These are phyloP conservation scores for Sphagnurus paluster DNA, from an alignment of 1,284 basidiomycete species.

Conservation along the genomic window DNA sequence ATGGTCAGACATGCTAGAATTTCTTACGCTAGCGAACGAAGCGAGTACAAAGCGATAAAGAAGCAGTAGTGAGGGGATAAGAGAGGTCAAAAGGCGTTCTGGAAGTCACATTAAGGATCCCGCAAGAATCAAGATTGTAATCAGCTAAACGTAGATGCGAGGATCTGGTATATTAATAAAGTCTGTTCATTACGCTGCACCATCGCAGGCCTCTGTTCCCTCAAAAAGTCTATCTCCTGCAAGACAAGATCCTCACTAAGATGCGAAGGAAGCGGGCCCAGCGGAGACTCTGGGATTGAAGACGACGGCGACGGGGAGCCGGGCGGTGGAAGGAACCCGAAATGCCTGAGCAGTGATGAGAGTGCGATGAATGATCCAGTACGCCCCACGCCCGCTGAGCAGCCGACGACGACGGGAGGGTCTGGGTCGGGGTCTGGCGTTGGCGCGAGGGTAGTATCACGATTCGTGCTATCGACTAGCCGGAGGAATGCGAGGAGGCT, in stretches of 20 bases:
- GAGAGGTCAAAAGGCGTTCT: too few species aligned
- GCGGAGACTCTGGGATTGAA: constrained; percentile 44
- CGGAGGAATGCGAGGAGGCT: constrained; percentile 61
- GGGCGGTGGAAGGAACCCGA: constrained; percentile 48
- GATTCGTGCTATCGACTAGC: constrained; percentile 63
- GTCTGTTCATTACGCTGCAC: constrained; percentile 74
- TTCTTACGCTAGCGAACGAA: too few species aligned
- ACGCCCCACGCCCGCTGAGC: constrained; percentile 88
- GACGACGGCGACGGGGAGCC: constrained; percentile 27
- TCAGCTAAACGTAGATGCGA: constrained; percentile 41
- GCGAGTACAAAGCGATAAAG: too few species aligned
- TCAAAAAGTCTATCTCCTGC: constrained; percentile 71
- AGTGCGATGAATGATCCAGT: constrained; percentile 88
- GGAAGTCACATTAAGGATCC: too few species aligned
- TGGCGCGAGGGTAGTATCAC: constrained; percentile 38
- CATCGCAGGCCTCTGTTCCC: constrained; percentile 83
- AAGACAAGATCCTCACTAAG: constrained; percentile 63
- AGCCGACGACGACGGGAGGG: constrained; percentile 81
- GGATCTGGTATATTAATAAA: constrained; percentile 63
- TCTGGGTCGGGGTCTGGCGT: constrained; percentile 40
- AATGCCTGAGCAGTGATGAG: constrained; percentile 65
- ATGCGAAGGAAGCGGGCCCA: constrained; percentile 54
- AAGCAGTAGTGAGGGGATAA: too few species aligned
- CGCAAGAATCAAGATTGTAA: too few species aligned
- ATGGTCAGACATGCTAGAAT: too few species aligned